Evolutionary conservation across 1,284 basidiomycete genomes (phyloP).

Genomic region (Volvariella volvacea): DNA sequence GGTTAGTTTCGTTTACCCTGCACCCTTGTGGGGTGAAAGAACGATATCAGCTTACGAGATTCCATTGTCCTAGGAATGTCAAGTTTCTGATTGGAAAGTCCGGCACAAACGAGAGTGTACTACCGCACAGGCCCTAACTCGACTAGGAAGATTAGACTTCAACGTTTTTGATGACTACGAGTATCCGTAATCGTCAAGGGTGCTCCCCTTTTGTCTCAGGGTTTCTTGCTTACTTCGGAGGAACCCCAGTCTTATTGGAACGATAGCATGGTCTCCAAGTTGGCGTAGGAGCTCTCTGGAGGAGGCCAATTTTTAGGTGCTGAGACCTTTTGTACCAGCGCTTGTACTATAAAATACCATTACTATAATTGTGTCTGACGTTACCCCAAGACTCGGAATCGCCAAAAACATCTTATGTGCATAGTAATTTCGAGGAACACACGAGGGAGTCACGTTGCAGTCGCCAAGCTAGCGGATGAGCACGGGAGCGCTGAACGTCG

Average conservation of each 20-base stretch:
- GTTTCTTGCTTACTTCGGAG: background rate
- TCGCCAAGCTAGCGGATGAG: background rate
- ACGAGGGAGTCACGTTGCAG: too few relatives aligned
- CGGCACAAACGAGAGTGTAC: background rate
- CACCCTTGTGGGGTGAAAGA: background rate
- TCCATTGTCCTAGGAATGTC: background rate
- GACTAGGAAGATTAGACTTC: background rate
- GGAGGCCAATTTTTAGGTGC: too few relatives aligned
- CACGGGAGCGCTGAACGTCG: background rate
- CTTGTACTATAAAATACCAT: too few relatives aligned
- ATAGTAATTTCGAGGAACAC: too few relatives aligned
- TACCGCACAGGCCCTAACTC: background rate
- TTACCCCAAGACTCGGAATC: too few relatives aligned
- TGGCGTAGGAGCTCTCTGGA: too few relatives aligned
- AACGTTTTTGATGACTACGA: background rate
- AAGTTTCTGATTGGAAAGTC: background rate
- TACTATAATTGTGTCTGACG: too few relatives aligned
- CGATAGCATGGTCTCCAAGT: background rate
- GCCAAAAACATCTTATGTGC: too few relatives aligned
- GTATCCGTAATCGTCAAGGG: background rate
- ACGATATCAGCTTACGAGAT: background rate
- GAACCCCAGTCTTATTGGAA: background rate
- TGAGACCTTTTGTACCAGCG: too few relatives aligned
- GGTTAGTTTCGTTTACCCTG: background rate
- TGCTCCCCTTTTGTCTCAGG: background rate